Percentiles rank a stretch among this genome's conserved stretches.
These are phyloP conservation scores for Aquilaria sinensis DNA, from an alignment of 345 rosid genomes.

Conservation along the genomic window DNA sequence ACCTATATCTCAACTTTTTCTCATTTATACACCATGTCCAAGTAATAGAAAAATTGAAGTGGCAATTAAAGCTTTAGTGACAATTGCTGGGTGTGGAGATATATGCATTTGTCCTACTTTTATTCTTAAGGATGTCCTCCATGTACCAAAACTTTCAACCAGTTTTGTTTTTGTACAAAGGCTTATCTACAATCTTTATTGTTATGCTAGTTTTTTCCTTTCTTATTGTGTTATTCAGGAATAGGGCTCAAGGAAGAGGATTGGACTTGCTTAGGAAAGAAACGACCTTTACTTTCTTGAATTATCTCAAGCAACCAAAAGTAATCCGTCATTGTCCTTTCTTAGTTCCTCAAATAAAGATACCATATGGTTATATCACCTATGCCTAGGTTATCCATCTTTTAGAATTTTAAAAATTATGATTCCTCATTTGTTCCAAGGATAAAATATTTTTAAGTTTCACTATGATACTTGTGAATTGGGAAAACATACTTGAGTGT, in stretches of 20 bases:
- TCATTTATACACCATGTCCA: background rate
- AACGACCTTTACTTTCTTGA: background rate
- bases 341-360: background rate
- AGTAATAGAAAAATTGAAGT: background rate
- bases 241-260: background rate
- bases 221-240: constrained; percentile 2
- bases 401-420: background rate
- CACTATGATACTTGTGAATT: background rate
- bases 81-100: background rate
- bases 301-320: background rate
- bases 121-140: background rate
- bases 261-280: constrained; percentile 6
- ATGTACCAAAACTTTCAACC: constrained; percentile 4
- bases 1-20: background rate
- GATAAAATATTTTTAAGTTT: background rate
- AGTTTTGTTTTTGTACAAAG: constrained; percentile 1
- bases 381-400: background rate
- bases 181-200: background rate
- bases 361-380: background rate
- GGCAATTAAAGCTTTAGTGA: background rate
- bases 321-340: background rate
- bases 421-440: background rate
- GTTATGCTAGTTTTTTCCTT: background rate
- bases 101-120: background rate
- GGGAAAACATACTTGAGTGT: background rate